Base-by-base conservation (phyloP, 192 early-diverging fungal genomes). In the Chytriomyces hyalinus region DNA sequence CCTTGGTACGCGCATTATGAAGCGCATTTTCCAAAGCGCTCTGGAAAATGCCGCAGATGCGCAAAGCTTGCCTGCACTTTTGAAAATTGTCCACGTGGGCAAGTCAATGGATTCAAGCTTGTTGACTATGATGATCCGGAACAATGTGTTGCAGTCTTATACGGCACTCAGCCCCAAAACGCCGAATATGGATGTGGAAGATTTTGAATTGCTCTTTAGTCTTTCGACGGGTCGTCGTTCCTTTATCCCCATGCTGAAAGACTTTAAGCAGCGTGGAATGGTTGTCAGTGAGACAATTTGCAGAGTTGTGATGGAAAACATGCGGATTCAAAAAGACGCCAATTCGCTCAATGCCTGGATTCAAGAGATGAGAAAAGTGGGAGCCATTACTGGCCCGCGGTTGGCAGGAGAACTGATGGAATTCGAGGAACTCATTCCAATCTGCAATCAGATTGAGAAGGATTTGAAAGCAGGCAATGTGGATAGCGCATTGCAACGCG, bases 171-270 rank as follows among this genome's bases (percentile, higher is more conserved):
- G 36, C 36, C 36, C 36, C 36, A 36, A 36, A 36, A 36, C 36
- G 36, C 36, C 36, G 36, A 36, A 36, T 36, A 36, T 67, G 44
- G 24, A 13, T 28, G 11, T 15, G 45, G 48, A 47, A 22, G 65
- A 67, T 46, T 67, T 67, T 47, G 65, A 67, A 47, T 47, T 28
- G 26, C 62, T 64, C 62, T 64, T 64, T 11, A 24, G 11, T 13
- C 28, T 64, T 11, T 24, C 17, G 6, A 64, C 62, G 20, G 36
- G 20, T 26, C n/a, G 26, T 24, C 20, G 62, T 15, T 47, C 6
- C n/a, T 47, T 67, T 36, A 36, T 36, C 2, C 36, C 36, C 36
- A 7, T 67, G 26, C 17, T 67, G 24, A 46, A 5, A 5, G 65
- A 67, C 43, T n/a, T 67, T 28, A 47, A 28, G 17, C 8, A 28